Conservation (phyloP, 306 rosid genomes). For the Rubus idaeus region DNA sequence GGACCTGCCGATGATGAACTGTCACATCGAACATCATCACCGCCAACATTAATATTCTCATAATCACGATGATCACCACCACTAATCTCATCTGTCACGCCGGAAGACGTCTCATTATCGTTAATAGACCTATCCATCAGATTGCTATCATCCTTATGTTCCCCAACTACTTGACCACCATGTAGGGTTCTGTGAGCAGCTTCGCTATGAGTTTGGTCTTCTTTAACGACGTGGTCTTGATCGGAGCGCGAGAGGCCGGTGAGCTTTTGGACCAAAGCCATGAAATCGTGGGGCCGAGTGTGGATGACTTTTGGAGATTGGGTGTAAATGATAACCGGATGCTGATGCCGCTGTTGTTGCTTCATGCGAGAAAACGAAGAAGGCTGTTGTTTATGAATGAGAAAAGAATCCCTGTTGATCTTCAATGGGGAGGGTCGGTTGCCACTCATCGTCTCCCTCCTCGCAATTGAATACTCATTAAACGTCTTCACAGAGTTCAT, state of each 20-base stretch:
- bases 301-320: conserved; percentile 81
- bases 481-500: conserved; percentile 39
- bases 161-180: background rate
- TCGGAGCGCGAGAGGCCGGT: conserved; percentile 51
- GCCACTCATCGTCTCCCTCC: conserved; percentile 36
- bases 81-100: conserved; percentile 31
- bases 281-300: conserved; percentile 66
- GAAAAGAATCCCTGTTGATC: conserved; percentile 48
- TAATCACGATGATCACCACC: background rate
- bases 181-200: background rate
- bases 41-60: background rate
- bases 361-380: conserved; percentile 22
- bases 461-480: conserved; percentile 14
- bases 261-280: conserved; percentile 85
- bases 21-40: background rate
- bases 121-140: background rate
- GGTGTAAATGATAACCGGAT: conserved; percentile 77
- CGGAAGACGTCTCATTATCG: conserved; percentile 30
- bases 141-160: background rate
- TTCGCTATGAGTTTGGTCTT: background rate
- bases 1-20: background rate
- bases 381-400: conserved; percentile 35
- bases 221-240: background rate
- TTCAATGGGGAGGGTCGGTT: conserved; percentile 70
- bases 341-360: conserved; percentile 27